Percentiles rank a stretch among this genome's conserved stretches.
Evolutionary conservation across 1,284 basidiomycete species (phyloP).

Genomic region (Inonotus obliquus): DNA sequence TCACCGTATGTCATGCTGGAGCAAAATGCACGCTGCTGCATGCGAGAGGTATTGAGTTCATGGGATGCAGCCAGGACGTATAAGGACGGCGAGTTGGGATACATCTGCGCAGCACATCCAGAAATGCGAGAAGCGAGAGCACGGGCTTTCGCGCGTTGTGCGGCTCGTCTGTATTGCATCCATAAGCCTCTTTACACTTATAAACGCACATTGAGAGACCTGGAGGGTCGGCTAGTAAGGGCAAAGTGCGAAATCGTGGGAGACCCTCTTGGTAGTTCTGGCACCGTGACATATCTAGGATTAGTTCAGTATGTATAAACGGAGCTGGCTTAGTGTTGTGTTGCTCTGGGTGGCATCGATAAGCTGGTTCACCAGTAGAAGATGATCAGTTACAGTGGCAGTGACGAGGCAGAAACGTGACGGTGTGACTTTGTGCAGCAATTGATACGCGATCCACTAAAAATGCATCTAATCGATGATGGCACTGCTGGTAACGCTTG

Average conservation of each 20-base stretch:
- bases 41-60: slow-evolving; percentile 76
- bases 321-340: too few relatives aligned
- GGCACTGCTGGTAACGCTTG: too few relatives aligned
- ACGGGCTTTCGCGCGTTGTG: slow-evolving; percentile 75
- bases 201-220: slow-evolving; percentile 87
- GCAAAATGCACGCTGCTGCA: slow-evolving; percentile 76
- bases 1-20: slow-evolving; percentile 85
- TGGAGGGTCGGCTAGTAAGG: slow-evolving; percentile 80
- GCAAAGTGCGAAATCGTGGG: slow-evolving; percentile 79
- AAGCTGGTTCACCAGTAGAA: too few relatives aligned
- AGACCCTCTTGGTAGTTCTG: slow-evolving; percentile 48
- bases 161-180: slow-evolving; percentile 85
- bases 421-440: too few relatives aligned
- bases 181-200: slow-evolving; percentile 88
- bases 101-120: slow-evolving; percentile 81
- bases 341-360: too few relatives aligned
- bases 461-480: too few relatives aligned
- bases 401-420: too few relatives aligned
- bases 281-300: neutral
- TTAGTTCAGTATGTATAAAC: slow-evolving; percentile 6
- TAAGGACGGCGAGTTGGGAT: slow-evolving; percentile 74
- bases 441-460: too few relatives aligned
- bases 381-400: too few relatives aligned
- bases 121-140: slow-evolving; percentile 77
- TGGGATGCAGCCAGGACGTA: slow-evolving; percentile 87